Evolutionary conservation across 23 red algal genomes (phyloP), one percentile per base, ranked within the genome.

Genomic region (Gracilariopsis chorda): DNA sequence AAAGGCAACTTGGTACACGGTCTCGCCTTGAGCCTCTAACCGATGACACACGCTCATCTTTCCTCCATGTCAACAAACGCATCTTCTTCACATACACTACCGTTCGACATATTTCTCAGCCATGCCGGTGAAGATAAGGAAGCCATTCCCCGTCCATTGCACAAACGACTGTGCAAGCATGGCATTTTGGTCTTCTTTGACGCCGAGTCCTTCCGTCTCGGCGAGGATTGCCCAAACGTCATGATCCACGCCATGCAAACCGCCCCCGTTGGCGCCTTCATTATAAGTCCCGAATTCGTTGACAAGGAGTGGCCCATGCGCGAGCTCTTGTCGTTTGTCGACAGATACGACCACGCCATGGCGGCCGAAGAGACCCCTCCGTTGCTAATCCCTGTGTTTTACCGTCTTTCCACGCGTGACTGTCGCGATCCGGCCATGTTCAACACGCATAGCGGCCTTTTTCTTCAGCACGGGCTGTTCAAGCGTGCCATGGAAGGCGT

Each of bases 51-150:
- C n/a, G n/a, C n/a, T n/a, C 48, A 4, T 58, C 14, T 6, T 17
- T 58, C 53, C 14, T 5, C 53, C n/a, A 58, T 58, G 53, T 58
- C 53, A 19, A 19, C n/a, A 9, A 58, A 58, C 28, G 16, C 53
- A 5, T 4, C 53, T 58, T 58, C 53, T 19, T 58, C 53, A 19
- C 53, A 58, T 4, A 58, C 53, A 30, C 21, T 30, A 29, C 57
- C 9, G 76, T 80, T 28, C 36, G 13, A n/a, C 7, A 49, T 49
- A 21, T 80, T 80, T 19, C 29, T 80, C n/a, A 80, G 76, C 48
- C 76, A 80, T 55, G 76, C 76, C 14, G 76, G 76, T 4, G 32
- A 43, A 56, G 76, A 80, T 47, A 80, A 80, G 48, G 76, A 80
- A 16, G 43, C 68, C 17, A 74, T 74, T 36, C 32, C 68, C 2